A percentile compares a stretch with the other conserved stretches of the same genome.
Evolutionary conservation across 1,139 yeast genomes (phyloP).

Genomic region (Candida sojae): DNA sequence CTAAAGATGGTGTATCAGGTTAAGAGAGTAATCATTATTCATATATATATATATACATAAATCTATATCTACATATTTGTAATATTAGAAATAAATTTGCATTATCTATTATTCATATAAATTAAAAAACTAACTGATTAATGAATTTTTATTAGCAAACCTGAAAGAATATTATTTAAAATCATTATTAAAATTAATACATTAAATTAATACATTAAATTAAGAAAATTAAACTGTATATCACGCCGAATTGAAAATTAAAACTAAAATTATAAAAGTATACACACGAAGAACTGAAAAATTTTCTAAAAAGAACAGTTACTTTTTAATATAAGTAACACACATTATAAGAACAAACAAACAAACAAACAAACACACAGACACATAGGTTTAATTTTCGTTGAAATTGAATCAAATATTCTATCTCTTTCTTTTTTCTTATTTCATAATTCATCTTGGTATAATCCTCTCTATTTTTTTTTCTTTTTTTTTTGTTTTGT

Average conservation of each 20-base stretch:
- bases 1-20: constrained; percentile 39
- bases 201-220: neutral
- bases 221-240: neutral
- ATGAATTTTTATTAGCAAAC: neutral
- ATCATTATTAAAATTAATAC: neutral
- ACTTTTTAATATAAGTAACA: neutral
- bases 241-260: neutral
- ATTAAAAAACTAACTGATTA: neutral
- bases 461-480: too few relatives aligned
- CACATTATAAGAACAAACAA: too few relatives aligned
- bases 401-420: too few relatives aligned
- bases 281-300: constrained; percentile 5
- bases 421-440: too few relatives aligned
- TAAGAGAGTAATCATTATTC: neutral
- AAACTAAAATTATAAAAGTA: neutral
- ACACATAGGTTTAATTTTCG: too few relatives aligned
- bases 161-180: neutral
- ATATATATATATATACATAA: neutral
- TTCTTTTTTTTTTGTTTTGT: too few relatives aligned
- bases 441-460: too few relatives aligned
- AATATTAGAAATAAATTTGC: too few relatives aligned
- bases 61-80: neutral
- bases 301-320: neutral
- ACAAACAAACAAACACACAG: too few relatives aligned
- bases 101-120: neutral